Base-by-base conservation (phyloP, 176 grass and related monocot species). In the Avena atlantica region DNA sequence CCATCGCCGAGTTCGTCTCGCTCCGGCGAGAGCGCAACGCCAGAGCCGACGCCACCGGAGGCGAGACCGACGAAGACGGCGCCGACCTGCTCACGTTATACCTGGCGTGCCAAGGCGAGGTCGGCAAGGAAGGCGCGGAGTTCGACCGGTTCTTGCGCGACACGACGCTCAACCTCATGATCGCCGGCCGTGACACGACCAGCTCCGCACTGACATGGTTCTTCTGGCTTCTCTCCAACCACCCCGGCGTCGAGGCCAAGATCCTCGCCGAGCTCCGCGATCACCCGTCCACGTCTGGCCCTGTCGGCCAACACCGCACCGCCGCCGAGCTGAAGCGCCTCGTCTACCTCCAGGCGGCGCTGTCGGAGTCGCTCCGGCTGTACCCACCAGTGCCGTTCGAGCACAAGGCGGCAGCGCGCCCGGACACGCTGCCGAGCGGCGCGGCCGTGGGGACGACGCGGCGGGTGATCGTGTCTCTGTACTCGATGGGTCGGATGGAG, bases 401-500 rank as follows among this genome's bases (percentile, higher is more conserved):
- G 40, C 40, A 42, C 40, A 42, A 42, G 40, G 5, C 40, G 5
- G 40, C 40, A 42, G 40, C 40, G 40, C 40, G 40, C 40, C 40
- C 40, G 40, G 40, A 42, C 40, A 42, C 40, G 6, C 40, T 42
- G 5, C 40, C 40, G 40, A 42, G 40, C 40, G 40, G 40, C 40
- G 40, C 40, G 40, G 40, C 40, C 40, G 40, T 42, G 5, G 40
- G 40, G 40, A 72, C 77, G 0, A 0, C 52, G 3, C 79, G 72
- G 25, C 83, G 76, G 6, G 82, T 98, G 40, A 69, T 98, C 58
- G 73, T 98, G 74, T 86, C 83, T 0, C 20, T 95, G 63, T 95
- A 95, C 82, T 90, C 95, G 2, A 98, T 93, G 95, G 95, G 89
- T 1, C 74, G 95, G n/a, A 89, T 93, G 95, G 95, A 93, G 86